These are phyloP conservation scores for Thelephora aurantiotincta DNA, from an alignment of 768 basidiomycete species.

Conservation along the genomic window DNA sequence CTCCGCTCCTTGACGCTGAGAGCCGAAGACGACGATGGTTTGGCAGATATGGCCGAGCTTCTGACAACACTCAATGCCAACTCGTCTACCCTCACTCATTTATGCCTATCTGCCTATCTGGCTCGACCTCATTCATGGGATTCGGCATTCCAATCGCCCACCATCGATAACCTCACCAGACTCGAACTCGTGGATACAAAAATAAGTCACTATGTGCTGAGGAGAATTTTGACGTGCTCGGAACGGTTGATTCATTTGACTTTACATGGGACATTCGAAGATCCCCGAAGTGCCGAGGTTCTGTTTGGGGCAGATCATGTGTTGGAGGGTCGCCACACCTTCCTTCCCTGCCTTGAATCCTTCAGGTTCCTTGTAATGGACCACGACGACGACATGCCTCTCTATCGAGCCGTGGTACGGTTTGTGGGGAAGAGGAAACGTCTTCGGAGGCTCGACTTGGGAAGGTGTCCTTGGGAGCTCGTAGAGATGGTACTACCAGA, in stretches of 20 bases:
- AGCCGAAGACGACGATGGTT: slow-evolving; percentile 59
- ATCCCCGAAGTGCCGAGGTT: slow-evolving; percentile 39
- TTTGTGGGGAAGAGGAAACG: slow-evolving; percentile 35
- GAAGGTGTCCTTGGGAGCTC: slow-evolving; percentile 53
- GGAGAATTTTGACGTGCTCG: slow-evolving; percentile 42
- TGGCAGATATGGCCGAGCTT: slow-evolving; percentile 57
- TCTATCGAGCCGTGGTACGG: slow-evolving; percentile 41
- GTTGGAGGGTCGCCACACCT: slow-evolving; percentile 40
- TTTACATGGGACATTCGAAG: slow-evolving; percentile 51
- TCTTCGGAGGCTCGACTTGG: slow-evolving; percentile 44
- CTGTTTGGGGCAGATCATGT: slow-evolving; percentile 51
- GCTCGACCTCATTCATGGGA: slow-evolving; percentile 55
- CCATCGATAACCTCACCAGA: slow-evolving; percentile 53
- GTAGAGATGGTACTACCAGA: slow-evolving; percentile 36
- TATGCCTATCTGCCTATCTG: slow-evolving; percentile 59
- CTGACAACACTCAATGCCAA: slow-evolving; percentile 50
- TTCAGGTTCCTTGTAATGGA: slow-evolving; percentile 54
- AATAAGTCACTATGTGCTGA: slow-evolving; percentile 49
- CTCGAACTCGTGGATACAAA: slow-evolving; percentile 58
- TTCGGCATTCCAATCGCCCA: slow-evolving; percentile 43
- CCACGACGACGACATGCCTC: slow-evolving; percentile 36
- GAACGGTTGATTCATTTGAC: slow-evolving; percentile 48
- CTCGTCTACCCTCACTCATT: slow-evolving; percentile 38
- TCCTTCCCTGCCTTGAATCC: slow-evolving; percentile 45
- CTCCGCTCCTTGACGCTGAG: slow-evolving; percentile 54